Evolutionary conservation across 1,139 yeast genomes (phyloP).

Genomic region (Geotrichum bryndzae): DNA sequence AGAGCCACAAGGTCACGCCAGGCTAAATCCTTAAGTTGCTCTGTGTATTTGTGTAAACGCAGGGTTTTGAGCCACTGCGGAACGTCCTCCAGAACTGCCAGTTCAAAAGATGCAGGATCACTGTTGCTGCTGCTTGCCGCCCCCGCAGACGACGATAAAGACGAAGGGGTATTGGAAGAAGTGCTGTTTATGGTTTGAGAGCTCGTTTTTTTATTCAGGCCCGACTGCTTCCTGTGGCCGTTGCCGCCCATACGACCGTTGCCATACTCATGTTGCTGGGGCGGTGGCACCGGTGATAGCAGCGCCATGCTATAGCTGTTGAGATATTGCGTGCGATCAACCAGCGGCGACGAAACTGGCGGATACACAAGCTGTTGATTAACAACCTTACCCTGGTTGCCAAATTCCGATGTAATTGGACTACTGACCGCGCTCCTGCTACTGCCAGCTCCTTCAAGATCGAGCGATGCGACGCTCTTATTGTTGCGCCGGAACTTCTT

Average conservation of each 20-base stretch:
- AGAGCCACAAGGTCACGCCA: constrained; percentile 78
- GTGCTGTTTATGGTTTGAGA: background rate
- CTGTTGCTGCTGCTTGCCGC: background rate
- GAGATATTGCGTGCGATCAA: background rate
- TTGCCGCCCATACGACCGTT: background rate
- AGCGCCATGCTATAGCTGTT: constrained; percentile 7
- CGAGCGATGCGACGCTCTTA: constrained; percentile 1
- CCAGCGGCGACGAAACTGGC: background rate
- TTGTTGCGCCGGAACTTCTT: constrained; percentile 3
- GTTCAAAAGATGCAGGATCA: background rate
- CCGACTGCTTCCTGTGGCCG: background rate
- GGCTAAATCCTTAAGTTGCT: constrained; percentile 61
- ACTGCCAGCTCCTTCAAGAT: background rate
- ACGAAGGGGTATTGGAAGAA: background rate
- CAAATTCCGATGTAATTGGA: background rate
- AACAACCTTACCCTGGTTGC: background rate
- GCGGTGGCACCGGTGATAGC: constrained; percentile 1
- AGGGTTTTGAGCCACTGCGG: constrained; percentile 90
- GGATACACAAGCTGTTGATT: constrained; percentile 5
- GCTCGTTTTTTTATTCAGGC: background rate
- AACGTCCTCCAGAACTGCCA: constrained; percentile 46
- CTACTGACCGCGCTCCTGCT: background rate
- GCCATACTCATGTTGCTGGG: background rate
- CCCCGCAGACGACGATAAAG: background rate
- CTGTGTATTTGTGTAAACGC: constrained; percentile 89